phyloP scores from a whole-genome alignment of 1,284 basidiomycete species.

The Cerrena zonata region DNA sequence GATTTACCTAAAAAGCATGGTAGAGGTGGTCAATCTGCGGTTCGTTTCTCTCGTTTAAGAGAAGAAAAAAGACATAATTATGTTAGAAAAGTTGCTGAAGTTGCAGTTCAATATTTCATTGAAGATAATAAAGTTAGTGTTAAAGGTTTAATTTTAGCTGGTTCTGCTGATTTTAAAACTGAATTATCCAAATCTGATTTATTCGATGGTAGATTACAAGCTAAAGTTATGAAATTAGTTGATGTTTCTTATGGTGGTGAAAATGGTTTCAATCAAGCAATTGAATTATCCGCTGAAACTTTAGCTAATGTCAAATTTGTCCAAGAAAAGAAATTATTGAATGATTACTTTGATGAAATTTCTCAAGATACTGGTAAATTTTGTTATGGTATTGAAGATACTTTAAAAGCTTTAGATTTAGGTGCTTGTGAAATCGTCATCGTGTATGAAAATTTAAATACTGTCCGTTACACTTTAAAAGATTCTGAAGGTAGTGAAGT shows the following conservation, averaged over 20 bases:
- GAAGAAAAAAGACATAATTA: conserved; percentile 99
- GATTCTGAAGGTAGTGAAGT: conserved; percentile 89
- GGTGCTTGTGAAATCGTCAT: conserved; percentile 96
- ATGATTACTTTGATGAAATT: conserved; percentile 99
- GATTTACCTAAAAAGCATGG: conserved; percentile 99
- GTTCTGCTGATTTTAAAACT: conserved; percentile 98
- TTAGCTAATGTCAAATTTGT: conserved; percentile 99
- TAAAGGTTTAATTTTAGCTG: conserved; percentile 92
- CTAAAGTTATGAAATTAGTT: conserved; percentile 94
- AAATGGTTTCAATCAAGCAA: conserved; percentile 99
- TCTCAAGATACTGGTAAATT: conserved; percentile 96
- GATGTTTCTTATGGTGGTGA: conserved; percentile 99
- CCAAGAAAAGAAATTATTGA: conserved; percentile 97
- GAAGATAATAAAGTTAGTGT: conserved; percentile 98
- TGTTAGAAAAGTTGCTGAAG: conserved; percentile 96
- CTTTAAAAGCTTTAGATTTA: conserved; percentile 92
- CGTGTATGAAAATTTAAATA: conserved; percentile 96
- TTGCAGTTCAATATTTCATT: conserved; percentile 96
- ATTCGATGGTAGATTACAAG: conserved; percentile 83
- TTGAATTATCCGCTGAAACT: conserved; percentile 93
- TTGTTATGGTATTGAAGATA: conserved; percentile 97
- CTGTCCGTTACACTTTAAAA: conserved; percentile 77
- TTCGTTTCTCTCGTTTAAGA: conserved; percentile 99
- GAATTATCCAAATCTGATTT: conserved; percentile 94
- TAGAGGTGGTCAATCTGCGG: conserved; percentile 98